Base-by-base conservation (phyloP, 2,329 filamentous ascomycete species). In the Talaromyces verruculosus region DNA sequence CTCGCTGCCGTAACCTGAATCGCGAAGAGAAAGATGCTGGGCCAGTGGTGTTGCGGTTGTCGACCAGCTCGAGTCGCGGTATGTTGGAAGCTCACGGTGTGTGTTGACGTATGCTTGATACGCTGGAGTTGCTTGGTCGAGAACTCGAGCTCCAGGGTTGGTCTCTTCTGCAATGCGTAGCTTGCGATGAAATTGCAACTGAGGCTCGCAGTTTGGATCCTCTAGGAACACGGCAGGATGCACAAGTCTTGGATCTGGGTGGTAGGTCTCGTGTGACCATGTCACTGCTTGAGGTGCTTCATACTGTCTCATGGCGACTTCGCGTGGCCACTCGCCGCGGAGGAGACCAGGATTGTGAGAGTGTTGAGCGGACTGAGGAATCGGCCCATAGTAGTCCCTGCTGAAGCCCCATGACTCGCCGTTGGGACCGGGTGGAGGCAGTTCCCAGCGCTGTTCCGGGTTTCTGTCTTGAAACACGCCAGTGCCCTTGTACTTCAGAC, bases 231-330 rank as follows among this genome's bases (percentile, higher is more conserved):
- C 45, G 5, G 66, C 66, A n/a, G 66, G 66, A 61, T 67, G 65
- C 17, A 64, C 61, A 33, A 67, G 58, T 59, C 63, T 61, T 2
- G 65, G 61, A 19, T 67, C 65, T 25, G 65, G 65, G 6, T 67
- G 45, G 19, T 67, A 53, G 5, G 65, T 64, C 51, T 64, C 63
- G 28, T 60, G 28, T 19, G 61, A 63, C 65, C 65, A 67, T 41
- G 65, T 55, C 28, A 65, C 43, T 30, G 61, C 61, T 37, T 65
- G 61, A 28, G 65, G 65, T n/a, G 65, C 65, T 19, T 59, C 51
- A 47, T 67, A 67, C 35, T 67, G 66, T 53, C 66, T 55, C 60
- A 65, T 60, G 30, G 61, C 45, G 39, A 67, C 66, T 15, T 67
- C 66, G 10, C 6, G 58, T 15, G 66, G 66, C 66, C 66, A 67